Evolutionary conservation across 768 basidiomycete genomes (phyloP).

Genomic region (Symmetrospora coprosmae): DNA sequence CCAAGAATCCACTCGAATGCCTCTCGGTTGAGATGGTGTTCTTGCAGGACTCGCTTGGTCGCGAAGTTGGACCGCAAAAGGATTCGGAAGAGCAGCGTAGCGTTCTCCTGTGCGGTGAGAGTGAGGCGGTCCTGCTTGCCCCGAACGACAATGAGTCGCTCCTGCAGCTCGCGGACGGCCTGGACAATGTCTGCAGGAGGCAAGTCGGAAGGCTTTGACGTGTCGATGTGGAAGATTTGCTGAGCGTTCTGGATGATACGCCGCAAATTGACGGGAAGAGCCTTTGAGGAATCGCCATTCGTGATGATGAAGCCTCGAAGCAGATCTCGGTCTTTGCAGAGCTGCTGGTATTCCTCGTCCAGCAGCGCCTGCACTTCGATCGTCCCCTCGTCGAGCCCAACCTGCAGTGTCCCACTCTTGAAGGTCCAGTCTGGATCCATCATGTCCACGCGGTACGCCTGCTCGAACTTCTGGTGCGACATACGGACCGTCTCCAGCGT

Average conservation of each 20-base stretch:
- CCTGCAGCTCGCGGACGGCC: conserved; percentile 56
- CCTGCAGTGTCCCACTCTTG: conserved; percentile 61
- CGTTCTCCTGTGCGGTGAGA: conserved; percentile 65
- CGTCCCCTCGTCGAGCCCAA: conserved; percentile 73
- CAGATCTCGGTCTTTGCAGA: conserved; percentile 57
- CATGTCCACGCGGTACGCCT: conserved; percentile 77
- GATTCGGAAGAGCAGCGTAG: conserved; percentile 83
- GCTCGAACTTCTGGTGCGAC: conserved; percentile 68
- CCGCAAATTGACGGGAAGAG: conserved; percentile 84
- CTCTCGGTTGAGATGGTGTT: conserved; percentile 71
- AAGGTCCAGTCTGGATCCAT: conserved; percentile 71
- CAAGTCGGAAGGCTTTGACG: conserved; percentile 80
- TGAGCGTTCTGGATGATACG: conserved; percentile 90
- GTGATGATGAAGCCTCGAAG: conserved; percentile 77
- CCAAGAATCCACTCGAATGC: conserved; percentile 97
- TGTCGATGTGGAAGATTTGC: conserved; percentile 95
- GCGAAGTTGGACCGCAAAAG: conserved; percentile 82
- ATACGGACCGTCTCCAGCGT: conserved; percentile 76
- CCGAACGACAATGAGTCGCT: conserved; percentile 70
- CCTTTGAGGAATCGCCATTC: conserved; percentile 60
- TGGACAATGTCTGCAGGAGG: conserved; percentile 76
- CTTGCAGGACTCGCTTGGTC: conserved; percentile 69
- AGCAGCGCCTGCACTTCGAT: conserved; percentile 67
- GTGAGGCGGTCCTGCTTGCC: conserved; percentile 59
- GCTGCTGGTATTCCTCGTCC: conserved; percentile 59